Evolutionary conservation across 306 rosid genomes (phyloP).

Genomic region (Calophaca sinica): DNA sequence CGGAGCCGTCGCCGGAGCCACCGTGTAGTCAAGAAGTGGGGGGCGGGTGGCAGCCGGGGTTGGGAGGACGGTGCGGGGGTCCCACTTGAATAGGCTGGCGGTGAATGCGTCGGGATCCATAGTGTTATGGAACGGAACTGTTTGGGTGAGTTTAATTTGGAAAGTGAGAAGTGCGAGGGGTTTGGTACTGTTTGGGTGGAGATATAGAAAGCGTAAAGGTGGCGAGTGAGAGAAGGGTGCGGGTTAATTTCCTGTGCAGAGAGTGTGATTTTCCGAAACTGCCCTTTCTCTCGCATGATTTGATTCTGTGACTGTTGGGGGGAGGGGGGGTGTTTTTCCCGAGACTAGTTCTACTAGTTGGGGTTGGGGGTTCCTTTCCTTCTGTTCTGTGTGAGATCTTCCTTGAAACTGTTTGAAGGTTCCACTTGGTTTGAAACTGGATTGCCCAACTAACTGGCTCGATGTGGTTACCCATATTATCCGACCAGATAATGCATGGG

Average conservation of each 20-base stretch:
- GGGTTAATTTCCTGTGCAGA: slow-evolving; percentile 39
- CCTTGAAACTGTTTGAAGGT: slow-evolving; percentile 14
- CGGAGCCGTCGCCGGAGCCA: slow-evolving; percentile 29
- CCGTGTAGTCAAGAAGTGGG: slow-evolving; percentile 51
- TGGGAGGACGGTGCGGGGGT: slow-evolving; percentile 67
- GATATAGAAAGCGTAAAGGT: slow-evolving; percentile 47
- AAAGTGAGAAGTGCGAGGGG: slow-evolving; percentile 12
- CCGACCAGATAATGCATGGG: not conserved
- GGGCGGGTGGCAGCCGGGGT: slow-evolving; percentile 33
- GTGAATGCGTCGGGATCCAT: slow-evolving; percentile 93
- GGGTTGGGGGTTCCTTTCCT: not conserved
- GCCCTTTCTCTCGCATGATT: slow-evolving; percentile 51
- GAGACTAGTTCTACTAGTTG: slow-evolving; percentile 26
- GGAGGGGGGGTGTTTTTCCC: slow-evolving; percentile 24
- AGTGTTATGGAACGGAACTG: slow-evolving; percentile 32
- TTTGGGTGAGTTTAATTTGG: not conserved
- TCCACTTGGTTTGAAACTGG: slow-evolving; percentile 20
- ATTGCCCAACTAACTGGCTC: slow-evolving; percentile 2
- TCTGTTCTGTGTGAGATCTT: slow-evolving; percentile 24
- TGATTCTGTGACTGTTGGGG: slow-evolving; percentile 4
- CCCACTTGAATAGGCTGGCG: slow-evolving; percentile 86
- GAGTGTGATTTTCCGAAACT: slow-evolving; percentile 47
- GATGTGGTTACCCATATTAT: slow-evolving; percentile 19
- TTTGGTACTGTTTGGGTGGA: slow-evolving; percentile 53
- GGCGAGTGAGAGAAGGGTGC: slow-evolving; percentile 12